phyloP scores from a whole-genome alignment of 2,329 filamentous ascomycete genomes.

The Colletotrichum sp. region DNA sequence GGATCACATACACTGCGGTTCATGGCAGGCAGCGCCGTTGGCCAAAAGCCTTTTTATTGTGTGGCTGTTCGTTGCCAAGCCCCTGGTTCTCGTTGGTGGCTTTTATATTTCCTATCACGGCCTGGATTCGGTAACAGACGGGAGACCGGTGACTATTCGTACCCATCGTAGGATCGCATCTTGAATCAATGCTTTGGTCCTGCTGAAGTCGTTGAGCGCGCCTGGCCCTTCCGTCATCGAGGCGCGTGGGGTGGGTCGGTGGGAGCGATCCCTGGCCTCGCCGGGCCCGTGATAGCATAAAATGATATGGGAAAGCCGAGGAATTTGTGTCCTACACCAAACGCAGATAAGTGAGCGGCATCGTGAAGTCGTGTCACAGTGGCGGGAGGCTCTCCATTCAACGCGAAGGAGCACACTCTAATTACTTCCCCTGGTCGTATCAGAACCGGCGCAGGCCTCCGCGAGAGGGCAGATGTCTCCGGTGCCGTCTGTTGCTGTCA shows the following conservation, averaged over 20 bases:
- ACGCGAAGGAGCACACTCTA: background rate
- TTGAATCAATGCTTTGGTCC: background rate
- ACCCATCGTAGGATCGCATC: fast-evolving
- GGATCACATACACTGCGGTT: fast-evolving
- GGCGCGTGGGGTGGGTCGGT: background rate
- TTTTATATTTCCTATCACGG: background rate
- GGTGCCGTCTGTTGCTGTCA: no score
- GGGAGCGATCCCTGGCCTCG: fast-evolving
- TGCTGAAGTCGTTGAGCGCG: background rate
- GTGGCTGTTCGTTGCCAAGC: background rate
- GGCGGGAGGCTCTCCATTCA: background rate
- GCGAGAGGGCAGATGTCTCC: no score
- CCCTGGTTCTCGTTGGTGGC: background rate
- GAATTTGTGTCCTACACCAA: background rate
- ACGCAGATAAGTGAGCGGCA: background rate
- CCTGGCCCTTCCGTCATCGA: background rate
- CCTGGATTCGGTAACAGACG: fast-evolving
- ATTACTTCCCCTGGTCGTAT: background rate
- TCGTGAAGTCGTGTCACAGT: background rate
- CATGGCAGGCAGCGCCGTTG: background rate
- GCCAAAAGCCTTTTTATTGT: background rate
- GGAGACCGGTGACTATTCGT: fast-evolving
- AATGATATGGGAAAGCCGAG: background rate
- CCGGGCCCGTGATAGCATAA: background rate
- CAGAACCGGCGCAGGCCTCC: no score